phyloP scores from a whole-genome alignment of 2,329 filamentous ascomycete genomes.

The Aspergillus sp. region DNA sequence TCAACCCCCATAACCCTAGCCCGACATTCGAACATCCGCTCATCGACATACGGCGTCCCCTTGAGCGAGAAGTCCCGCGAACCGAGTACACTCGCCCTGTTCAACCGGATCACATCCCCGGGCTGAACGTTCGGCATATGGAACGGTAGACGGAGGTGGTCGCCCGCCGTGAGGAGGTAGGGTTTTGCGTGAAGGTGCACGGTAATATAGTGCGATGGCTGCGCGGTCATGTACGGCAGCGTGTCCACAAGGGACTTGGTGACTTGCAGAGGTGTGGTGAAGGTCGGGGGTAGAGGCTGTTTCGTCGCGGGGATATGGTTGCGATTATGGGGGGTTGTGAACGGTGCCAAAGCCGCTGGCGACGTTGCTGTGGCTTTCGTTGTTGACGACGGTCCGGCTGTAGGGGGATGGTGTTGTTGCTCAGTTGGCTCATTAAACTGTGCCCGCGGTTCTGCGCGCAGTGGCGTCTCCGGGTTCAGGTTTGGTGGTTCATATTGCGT shows the following conservation, averaged over 20 bases:
- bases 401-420: neutral
- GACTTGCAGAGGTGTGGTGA: constrained; percentile 32
- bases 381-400: constrained; percentile 6
- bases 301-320: constrained; percentile 23
- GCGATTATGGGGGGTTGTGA: constrained; percentile 14
- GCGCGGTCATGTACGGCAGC: constrained; percentile 37
- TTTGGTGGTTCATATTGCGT: constrained; percentile 23
- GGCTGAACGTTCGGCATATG: constrained; percentile 66
- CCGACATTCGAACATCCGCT: constrained; percentile 73
- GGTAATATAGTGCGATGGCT: constrained; percentile 41
- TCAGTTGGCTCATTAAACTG: constrained; percentile 15
- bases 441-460: constrained; percentile 18
- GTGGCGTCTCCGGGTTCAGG: constrained; percentile 21
- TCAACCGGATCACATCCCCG: constrained; percentile 79
- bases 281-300: constrained; percentile 30
- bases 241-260: constrained; percentile 34
- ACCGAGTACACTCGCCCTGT: constrained; percentile 73
- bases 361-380: neutral
- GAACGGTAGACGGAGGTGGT: constrained; percentile 69
- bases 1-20: constrained; percentile 80
- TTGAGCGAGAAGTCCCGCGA: constrained; percentile 86
- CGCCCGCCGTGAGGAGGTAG: constrained; percentile 52
- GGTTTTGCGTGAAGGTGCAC: constrained; percentile 43
- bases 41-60: constrained; percentile 72
- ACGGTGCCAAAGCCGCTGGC: constrained; percentile 5